Evolutionary conservation across 352 stramenopile species (phyloP).

Genomic region (Pythium apleroticum): DNA sequence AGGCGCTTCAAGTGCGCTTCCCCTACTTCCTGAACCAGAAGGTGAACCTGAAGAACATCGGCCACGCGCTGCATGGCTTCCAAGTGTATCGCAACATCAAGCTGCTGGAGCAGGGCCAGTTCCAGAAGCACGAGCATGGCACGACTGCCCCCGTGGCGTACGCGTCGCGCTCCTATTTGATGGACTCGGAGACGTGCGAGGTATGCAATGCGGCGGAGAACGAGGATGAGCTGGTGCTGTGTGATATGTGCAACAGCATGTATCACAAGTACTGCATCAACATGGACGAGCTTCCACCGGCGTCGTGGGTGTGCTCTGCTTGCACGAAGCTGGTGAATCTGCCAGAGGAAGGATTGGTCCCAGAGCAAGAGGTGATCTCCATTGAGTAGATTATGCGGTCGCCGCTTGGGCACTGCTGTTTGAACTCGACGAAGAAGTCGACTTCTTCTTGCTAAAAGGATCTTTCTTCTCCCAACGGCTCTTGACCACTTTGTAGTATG

Average conservation of each 20-base stretch:
- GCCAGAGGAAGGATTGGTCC: conserved; percentile 48
- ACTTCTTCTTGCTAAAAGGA: conserved; percentile 34
- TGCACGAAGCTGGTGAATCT: conserved; percentile 73
- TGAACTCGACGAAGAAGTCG: conserved; percentile 5
- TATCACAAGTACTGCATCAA: conserved; percentile 85
- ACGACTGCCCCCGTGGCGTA: conserved; percentile 60
- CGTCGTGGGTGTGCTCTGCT: conserved; percentile 74
- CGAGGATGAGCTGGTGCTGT: conserved; percentile 71
- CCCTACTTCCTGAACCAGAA: conserved; percentile 81
- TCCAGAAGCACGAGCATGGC: conserved; percentile 62
- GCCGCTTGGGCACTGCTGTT: conserved; percentile 8
- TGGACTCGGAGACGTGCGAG: conserved; percentile 74
- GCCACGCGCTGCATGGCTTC: conserved; percentile 75
- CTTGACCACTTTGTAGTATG: conserved; percentile 81
- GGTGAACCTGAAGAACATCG: conserved; percentile 83
- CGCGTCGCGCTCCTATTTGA: conserved; percentile 68
- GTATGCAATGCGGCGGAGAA: conserved; percentile 57
- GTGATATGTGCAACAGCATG: conserved; percentile 81
- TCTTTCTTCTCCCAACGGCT: conserved; percentile 67
- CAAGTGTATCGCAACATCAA: conserved; percentile 87
- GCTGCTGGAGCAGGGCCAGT: conserved; percentile 66
- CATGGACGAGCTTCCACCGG: conserved; percentile 71
- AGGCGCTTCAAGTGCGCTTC: conserved; percentile 77
- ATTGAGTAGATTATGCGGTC: conserved; percentile 42
- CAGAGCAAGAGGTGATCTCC: conserved; percentile 60